Evolutionary conservation across 2,329 filamentous ascomycete genomes (phyloP), one percentile per base, ranked within the genome.

Genomic region (Sordariomycetes sp.): DNA sequence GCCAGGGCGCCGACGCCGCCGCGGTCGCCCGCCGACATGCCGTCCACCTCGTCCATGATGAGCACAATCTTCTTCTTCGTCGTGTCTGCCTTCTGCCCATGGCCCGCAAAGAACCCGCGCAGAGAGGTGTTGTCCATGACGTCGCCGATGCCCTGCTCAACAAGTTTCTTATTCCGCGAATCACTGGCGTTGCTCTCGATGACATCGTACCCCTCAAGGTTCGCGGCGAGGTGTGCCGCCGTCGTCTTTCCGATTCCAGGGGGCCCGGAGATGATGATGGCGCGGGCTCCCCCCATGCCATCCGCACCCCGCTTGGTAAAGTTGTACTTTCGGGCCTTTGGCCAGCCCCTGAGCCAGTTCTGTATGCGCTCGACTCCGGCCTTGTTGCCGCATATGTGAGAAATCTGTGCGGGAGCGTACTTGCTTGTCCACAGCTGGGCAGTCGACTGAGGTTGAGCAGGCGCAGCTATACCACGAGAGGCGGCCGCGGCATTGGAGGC

Each of bases 31-130:
- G 90, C 91, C 60, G 92, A 97, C 94, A 99, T 97, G 56, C 94
- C 94, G 65, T 99, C 94, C 4, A 99, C 94, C 71, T 99, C 94
- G 64, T 99, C 94, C 94, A 99, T 97, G 72, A 99, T 90, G 54
- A 99, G 75, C 6, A 96, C 89, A 36, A 97, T 84, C 64, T 96
- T 96, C 75, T 95, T 95, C 75, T 94, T 97, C 17, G 78, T 77
- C 4, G 76, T 72, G 52, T 96, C 87, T 3, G 96, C 84, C 58
- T 85, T 80, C 70, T 94, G 89, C 25, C 88, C 87, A 58, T 91
- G 88, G 2, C 84, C 84, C 7, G 90, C 84, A 69, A 97, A 99
- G 71, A 87, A 99, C 1, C 94, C 94, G 58, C 90, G 79, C 13
- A 99, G 76, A 24, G 92, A 97, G 0, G 87, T 97, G 57, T 96